These are phyloP conservation scores for Bathelium albidoporum DNA, from an alignment of 495 filamentous ascomycete species.

Conservation along the genomic window DNA sequence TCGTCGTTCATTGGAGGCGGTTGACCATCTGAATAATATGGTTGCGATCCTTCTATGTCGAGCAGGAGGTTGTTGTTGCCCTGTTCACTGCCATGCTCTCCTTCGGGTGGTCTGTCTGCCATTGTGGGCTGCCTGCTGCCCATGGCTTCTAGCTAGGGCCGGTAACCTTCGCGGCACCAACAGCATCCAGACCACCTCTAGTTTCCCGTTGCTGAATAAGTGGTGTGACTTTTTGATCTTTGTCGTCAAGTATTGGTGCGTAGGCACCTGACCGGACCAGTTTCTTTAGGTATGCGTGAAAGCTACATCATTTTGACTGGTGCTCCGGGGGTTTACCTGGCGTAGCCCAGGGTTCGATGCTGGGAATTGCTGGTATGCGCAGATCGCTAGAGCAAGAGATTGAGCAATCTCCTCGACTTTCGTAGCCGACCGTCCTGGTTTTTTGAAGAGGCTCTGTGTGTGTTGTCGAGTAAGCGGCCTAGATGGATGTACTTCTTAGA, in stretches of 20 bases:
- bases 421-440: not conserved
- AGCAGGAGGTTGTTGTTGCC: conserved; percentile 53
- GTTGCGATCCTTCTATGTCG: conserved; percentile 60
- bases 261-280: not conserved
- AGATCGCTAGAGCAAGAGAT: not conserved
- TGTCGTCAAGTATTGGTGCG: not conserved
- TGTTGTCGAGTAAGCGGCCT: too few relatives aligned
- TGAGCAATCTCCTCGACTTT: not conserved
- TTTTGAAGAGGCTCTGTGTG: too few relatives aligned
- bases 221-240: not conserved
- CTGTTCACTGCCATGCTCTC: conserved; percentile 33
- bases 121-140: conserved; percentile 27
- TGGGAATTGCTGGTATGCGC: not conserved
- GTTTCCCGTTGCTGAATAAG: not conserved
- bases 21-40: conserved; percentile 62
- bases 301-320: not conserved
- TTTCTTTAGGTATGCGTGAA: not conserved
- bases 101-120: conserved; percentile 61
- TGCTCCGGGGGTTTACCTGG: not conserved
- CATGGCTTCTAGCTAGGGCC: not conserved
- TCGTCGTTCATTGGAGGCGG: conserved; percentile 67
- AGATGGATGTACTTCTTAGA: too few relatives aligned
- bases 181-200: not conserved
- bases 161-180: not conserved
- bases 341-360: not conserved